A percentile compares a stretch with the other conserved stretches of the same genome.
Conservation (phyloP, 768 basidiomycete genomes). For the Phylloporus sp. region DNA sequence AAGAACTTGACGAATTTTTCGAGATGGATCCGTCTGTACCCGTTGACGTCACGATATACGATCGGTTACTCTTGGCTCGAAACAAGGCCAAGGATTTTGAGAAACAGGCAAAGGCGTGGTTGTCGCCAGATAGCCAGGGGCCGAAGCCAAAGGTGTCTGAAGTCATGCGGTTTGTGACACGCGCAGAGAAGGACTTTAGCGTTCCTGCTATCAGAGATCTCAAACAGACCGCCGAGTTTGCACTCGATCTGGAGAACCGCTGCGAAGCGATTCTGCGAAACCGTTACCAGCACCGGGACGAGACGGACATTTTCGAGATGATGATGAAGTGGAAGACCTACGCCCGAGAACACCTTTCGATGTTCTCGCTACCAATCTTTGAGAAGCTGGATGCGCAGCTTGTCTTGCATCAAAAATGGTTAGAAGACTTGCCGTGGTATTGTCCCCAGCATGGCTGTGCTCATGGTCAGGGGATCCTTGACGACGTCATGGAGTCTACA, state of each 20-base stretch:
- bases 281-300: slow-evolving; percentile 51
- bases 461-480: slow-evolving; percentile 61
- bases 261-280: slow-evolving; percentile 73
- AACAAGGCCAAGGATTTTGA: slow-evolving; percentile 76
- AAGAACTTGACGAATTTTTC: slow-evolving; percentile 71
- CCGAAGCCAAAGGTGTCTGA: slow-evolving; percentile 64
- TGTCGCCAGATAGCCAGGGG: slow-evolving; percentile 52
- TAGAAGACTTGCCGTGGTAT: slow-evolving; percentile 76
- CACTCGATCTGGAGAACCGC: slow-evolving; percentile 70
- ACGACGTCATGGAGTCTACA: slow-evolving; percentile 74
- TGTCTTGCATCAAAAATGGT: slow-evolving; percentile 63
- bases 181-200: slow-evolving; percentile 74
- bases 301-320: slow-evolving; percentile 64
- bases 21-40: slow-evolving; percentile 64
- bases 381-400: slow-evolving; percentile 71
- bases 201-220: slow-evolving; percentile 64
- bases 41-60: slow-evolving; percentile 62
- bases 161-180: slow-evolving; percentile 61
- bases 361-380: slow-evolving; percentile 71
- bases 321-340: slow-evolving; percentile 74
- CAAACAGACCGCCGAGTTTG: slow-evolving; percentile 69
- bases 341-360: slow-evolving; percentile 63
- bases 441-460: slow-evolving; percentile 61
- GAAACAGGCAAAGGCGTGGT: slow-evolving; percentile 70
- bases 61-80: slow-evolving; percentile 59